These are phyloP conservation scores for Raphidocelis subcapitata DNA, from an alignment of 139 green algal genomes.

Conservation along the genomic window DNA sequence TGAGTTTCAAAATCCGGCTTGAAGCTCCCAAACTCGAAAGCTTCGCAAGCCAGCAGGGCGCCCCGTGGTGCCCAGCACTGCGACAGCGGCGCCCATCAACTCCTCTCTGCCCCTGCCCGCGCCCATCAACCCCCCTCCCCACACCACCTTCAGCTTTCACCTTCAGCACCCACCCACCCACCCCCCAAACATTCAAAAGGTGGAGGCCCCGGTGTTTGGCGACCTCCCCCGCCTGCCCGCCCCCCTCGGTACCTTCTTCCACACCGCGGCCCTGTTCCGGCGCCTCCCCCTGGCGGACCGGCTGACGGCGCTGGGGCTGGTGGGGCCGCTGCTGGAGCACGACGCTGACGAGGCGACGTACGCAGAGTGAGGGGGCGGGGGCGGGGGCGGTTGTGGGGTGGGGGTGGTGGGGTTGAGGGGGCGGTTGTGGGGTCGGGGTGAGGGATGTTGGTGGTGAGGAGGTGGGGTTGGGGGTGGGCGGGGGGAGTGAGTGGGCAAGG, in stretches of 20 bases:
- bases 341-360: constrained; percentile 54
- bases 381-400: no score
- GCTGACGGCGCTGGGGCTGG: constrained; percentile 55
- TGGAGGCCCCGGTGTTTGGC: constrained; percentile 64
- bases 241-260: constrained; percentile 72
- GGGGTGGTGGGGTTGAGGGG: background rate
- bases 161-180: background rate
- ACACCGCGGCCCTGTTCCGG: constrained; percentile 70
- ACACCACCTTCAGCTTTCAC: no score
- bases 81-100: no score
- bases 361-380: constrained; percentile 10
- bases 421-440: background rate
- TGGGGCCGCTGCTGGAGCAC: constrained; percentile 75
- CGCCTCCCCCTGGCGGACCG: constrained; percentile 52
- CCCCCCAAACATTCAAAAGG: constrained; percentile 9
- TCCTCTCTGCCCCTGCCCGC: no score
- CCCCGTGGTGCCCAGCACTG: no score
- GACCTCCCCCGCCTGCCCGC: constrained; percentile 63
- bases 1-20: constrained; percentile 62
- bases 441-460: background rate
- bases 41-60: constrained; percentile 60
- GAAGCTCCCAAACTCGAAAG: constrained; percentile 62
- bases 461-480: no score
- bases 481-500: no score
- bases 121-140: no score